phyloP scores from a whole-genome alignment of 2,329 filamentous ascomycete species.

The Penicillium sp. region DNA sequence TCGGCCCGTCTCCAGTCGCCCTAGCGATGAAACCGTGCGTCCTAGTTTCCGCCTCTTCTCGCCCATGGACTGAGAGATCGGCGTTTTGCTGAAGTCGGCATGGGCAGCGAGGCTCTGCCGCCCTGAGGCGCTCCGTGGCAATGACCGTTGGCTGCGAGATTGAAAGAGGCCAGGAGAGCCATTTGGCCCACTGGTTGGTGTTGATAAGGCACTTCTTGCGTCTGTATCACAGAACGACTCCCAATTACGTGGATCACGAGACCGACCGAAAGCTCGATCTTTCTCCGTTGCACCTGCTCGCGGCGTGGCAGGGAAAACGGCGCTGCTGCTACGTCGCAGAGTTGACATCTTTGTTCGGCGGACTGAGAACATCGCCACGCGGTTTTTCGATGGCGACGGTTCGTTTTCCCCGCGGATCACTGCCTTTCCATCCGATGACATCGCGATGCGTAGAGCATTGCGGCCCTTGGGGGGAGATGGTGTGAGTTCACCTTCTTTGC shows the following conservation, averaged over 20 bases:
- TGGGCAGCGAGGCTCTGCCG: slow-evolving; percentile 49
- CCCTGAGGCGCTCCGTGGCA: slow-evolving; percentile 54
- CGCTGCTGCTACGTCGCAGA: slow-evolving; percentile 70
- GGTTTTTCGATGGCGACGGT: slow-evolving; percentile 63
- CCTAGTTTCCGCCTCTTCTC: slow-evolving; percentile 63
- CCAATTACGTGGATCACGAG: slow-evolving; percentile 85
- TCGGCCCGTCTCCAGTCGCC: slow-evolving; percentile 55
- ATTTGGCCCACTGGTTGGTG: slow-evolving; percentile 64
- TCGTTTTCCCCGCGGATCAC: slow-evolving; percentile 71
- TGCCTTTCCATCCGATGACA: slow-evolving; percentile 88
- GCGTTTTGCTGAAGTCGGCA: slow-evolving; percentile 49
- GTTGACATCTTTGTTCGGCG: slow-evolving; percentile 52
- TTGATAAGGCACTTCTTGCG: slow-evolving; percentile 71
- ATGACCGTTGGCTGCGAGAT: slow-evolving; percentile 61
- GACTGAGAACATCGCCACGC: slow-evolving; percentile 49
- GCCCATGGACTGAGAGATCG: slow-evolving; percentile 44
- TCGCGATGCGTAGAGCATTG: slow-evolving; percentile 68
- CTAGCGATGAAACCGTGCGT: slow-evolving; percentile 62
- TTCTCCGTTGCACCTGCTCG: slow-evolving; percentile 52
- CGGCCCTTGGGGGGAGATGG: slow-evolving; percentile 43
- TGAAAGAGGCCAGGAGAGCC: slow-evolving; percentile 78
- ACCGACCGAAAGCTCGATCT: slow-evolving; percentile 65
- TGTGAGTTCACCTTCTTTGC: slow-evolving; percentile 40
- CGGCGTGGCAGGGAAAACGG: slow-evolving; percentile 59
- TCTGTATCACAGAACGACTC: slow-evolving; percentile 86